Evolutionary conservation across 2,329 filamentous ascomycete genomes (phyloP), one percentile per base, ranked within the genome.

Genomic region (Ophiostoma sp.): DNA sequence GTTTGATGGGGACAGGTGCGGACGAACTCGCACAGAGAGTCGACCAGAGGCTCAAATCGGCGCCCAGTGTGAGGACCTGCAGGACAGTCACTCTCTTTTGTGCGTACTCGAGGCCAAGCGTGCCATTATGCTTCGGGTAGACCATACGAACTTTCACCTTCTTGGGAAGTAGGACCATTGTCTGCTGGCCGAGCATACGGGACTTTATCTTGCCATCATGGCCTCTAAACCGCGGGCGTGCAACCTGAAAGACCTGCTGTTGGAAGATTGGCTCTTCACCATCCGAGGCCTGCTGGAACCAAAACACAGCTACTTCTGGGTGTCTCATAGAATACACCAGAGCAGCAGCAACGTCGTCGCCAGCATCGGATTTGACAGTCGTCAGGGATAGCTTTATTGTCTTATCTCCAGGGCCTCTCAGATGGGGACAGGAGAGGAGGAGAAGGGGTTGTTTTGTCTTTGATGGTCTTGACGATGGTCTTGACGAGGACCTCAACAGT

Each of bases 351-450:
- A 73, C 75, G 48, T 70, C 68, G 17, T 50, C 36, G 39, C 64
- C 64, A 12, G 9, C 5, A 1, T 52, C 71, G 52, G 39, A 76
- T 36, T 52, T 75, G 73, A 12, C 77, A 71, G 28, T 77, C 78
- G 42, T 78, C 79, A 85, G 78, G 31, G 79, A 78, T 36, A 88
- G 77, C 69, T 81, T 83, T 22, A 87, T 76, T 3, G 78, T 80
- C 39, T 78, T 79, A 75, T 83, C 82, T 31, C 79, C 79, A 12
- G 77, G 71, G 66, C 82, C 81, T 69, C 83, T 82, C 39, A 84
- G 82, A 76, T 88, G 87, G 63, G 81, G 83, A 76, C 82, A 82
- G 5, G 84, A 86, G 4, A 85, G 79, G 1, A 85, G 71, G 52
- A 85, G 48, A 1, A 57, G 77, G 4, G 76, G 76, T 71, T 76